Evolutionary conservation across 164 flowering plant genomes (phyloP).

Genomic region (Chimonanthus salicifolius): DNA sequence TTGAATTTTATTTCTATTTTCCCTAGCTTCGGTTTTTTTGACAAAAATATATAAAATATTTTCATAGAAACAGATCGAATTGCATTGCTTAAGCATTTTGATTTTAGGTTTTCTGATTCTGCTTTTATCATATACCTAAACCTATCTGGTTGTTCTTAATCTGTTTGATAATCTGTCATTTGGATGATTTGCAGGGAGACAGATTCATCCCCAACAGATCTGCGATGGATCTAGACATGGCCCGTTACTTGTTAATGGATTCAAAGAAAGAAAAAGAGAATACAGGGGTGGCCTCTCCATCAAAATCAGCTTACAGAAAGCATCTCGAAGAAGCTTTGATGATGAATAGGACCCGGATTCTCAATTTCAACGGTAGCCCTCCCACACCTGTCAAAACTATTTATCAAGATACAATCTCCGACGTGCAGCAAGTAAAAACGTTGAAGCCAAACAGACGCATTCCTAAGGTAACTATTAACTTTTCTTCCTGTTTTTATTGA

Average conservation of each 20-base stretch:
- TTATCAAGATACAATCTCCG: conserved; percentile 15
- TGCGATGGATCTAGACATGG: conserved; percentile 52
- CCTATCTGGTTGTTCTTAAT: not conserved
- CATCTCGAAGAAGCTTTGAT: conserved; percentile 35
- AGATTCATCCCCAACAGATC: conserved; percentile 52
- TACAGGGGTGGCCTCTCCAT: conserved; percentile 30
- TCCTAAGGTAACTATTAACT: conserved; percentile 36
- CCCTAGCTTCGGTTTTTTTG: too few species aligned
- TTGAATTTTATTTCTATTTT: not conserved
- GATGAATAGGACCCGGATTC: conserved; percentile 45
- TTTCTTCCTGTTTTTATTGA: not conserved
- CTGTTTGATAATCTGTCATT: not conserved
- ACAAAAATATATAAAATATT: too few species aligned
- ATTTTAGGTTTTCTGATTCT: not conserved
- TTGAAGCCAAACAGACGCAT: conserved; percentile 40
- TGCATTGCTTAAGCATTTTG: too few species aligned
- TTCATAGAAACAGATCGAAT: too few species aligned
- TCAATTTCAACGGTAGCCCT: conserved; percentile 52
- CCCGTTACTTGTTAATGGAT: conserved; percentile 38
- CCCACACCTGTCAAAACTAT: conserved; percentile 29
- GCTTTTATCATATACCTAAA: not conserved
- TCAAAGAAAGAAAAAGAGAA: conserved; percentile 42
- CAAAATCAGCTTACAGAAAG: conserved; percentile 45
- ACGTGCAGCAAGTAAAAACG: conserved; percentile 13
- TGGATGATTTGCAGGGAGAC: conserved; percentile 29